Base-by-base conservation (phyloP, 352 stramenopile species). In the Globisporangium uncinulatum region DNA sequence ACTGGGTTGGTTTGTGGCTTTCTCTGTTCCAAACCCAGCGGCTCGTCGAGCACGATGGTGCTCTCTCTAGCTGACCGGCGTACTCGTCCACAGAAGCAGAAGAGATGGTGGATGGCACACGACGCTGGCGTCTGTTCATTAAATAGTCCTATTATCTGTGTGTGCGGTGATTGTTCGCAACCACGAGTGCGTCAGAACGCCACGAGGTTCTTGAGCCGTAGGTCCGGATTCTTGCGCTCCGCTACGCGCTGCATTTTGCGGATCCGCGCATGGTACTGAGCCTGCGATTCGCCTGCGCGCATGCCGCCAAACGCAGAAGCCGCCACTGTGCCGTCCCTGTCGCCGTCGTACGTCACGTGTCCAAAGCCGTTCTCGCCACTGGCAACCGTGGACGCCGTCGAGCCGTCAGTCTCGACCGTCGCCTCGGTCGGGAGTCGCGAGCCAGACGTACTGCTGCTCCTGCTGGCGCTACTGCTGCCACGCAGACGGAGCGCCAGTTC, bases 331-430 rank as follows among this genome's bases (percentile, higher is more conserved):
- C 65, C 45, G 14, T 41, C 56, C 21, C 55, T 65, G 4, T 51
- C 47, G 24, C 58, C 63, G 10, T 51, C 55, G 54, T 70, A 78
- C n/a, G 67, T 61, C 31, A 78, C 61, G 10, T 51, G 66, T 0
- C 70, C 70, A 47, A 67, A 73, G 36, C 67, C 70, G 36, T 78
- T 76, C 13, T 51, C 64, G 6, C 65, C 64, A 13, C 54, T 52
- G 39, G 52, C 66, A 11, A 73, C 61, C 11, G 31, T 17, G 3
- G 50, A 21, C 19, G 42, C 41, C 32, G 44, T 31, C 5, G 21
- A 41, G 15, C 6, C 57, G 14, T 43, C 56, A 3, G 13, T 5
- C 21, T 61, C n/a, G 20, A 10, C 51, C 45, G 48, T 48, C n/a
- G 29, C n/a, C n/a, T 17, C 48, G 5, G 29, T 39, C 10, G 34